Percentiles rank a stretch among this genome's conserved stretches.
phyloP scores from a whole-genome alignment of 495 filamentous ascomycete species.

The Penicillium mononematosum region DNA sequence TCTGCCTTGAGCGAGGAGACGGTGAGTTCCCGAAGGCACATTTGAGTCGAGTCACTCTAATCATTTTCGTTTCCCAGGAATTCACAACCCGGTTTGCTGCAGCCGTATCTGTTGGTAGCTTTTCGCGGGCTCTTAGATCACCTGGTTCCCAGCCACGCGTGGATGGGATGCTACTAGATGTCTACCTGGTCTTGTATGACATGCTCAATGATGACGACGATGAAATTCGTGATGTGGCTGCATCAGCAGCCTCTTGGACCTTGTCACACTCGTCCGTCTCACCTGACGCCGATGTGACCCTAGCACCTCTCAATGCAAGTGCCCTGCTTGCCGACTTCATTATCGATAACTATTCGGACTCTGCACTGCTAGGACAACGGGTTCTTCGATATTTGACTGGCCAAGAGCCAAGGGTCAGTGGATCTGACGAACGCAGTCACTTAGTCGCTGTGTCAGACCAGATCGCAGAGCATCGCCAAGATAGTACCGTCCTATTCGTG shows the following conservation, averaged over 20 bases:
- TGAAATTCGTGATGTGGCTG: constrained; percentile 69
- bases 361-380: constrained; percentile 31
- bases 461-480: constrained; percentile 51
- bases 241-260: constrained; percentile 48
- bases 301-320: constrained; percentile 49
- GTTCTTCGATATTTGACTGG: constrained; percentile 33
- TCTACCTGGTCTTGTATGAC: constrained; percentile 58
- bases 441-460: constrained; percentile 42
- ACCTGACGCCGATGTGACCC: constrained; percentile 28
- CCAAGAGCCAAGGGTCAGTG: constrained; percentile 27
- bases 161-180: constrained; percentile 37
- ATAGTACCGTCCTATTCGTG: constrained; percentile 74
- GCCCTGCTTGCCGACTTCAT: constrained; percentile 48
- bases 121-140: constrained; percentile 31
- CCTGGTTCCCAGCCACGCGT: constrained; percentile 25
- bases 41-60: neutral
- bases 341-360: constrained; percentile 35
- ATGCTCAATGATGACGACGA: constrained; percentile 87
- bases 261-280: constrained; percentile 41
- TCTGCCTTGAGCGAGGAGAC: constrained; percentile 46
- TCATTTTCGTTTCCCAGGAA: constrained; percentile 42
- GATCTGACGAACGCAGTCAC: constrained; percentile 10
- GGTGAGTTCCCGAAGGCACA: constrained; percentile 23
- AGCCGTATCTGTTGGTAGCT: constrained; percentile 40
- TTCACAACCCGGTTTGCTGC: constrained; percentile 65